Evolutionary conservation across 2,329 filamentous ascomycete genomes (phyloP).

Genomic region (Pestalotiopsis sp.): DNA sequence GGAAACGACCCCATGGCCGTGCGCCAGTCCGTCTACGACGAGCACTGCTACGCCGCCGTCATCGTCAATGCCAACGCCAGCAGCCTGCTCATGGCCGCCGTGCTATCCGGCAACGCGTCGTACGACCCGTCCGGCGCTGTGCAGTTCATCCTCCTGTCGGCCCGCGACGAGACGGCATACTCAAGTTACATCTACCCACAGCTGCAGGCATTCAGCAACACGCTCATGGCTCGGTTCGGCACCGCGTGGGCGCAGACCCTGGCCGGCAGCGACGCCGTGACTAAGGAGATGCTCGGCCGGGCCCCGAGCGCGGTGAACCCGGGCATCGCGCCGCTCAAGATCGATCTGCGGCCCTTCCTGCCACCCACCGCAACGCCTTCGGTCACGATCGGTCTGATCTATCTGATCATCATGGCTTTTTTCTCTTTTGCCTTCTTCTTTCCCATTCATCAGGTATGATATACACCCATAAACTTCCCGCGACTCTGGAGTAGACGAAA

Average conservation of each 20-base stretch:
- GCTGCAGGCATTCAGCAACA: constrained; percentile 47
- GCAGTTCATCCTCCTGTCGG: constrained; percentile 57
- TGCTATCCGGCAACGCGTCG: constrained; percentile 54
- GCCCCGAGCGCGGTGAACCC: constrained; percentile 34
- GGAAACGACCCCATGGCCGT: constrained; percentile 58
- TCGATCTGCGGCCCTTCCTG: constrained; percentile 62
- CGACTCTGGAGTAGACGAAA: too few species aligned
- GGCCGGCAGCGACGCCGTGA: constrained; percentile 40
- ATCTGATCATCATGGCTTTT: constrained; percentile 69
- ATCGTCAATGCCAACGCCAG: constrained; percentile 67
- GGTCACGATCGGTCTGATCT: constrained; percentile 66
- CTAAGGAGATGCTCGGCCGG: constrained; percentile 28
- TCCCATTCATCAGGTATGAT: constrained; percentile 56
- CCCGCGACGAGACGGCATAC: constrained; percentile 59
- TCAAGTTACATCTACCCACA: constrained; percentile 55
- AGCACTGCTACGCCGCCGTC: constrained; percentile 61
- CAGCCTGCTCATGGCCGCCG: constrained; percentile 54
- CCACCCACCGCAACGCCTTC: constrained; percentile 58
- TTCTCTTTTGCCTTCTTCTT: constrained; percentile 69
- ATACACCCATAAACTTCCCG: neutral
- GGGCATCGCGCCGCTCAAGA: constrained; percentile 28
- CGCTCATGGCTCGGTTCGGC: constrained; percentile 51
- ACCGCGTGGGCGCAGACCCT: constrained; percentile 42
- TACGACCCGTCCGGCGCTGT: constrained; percentile 64
- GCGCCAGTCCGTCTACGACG: constrained; percentile 60